phyloP scores from a whole-genome alignment of 129 eudicot genomes.

The Flaveria linearis region DNA sequence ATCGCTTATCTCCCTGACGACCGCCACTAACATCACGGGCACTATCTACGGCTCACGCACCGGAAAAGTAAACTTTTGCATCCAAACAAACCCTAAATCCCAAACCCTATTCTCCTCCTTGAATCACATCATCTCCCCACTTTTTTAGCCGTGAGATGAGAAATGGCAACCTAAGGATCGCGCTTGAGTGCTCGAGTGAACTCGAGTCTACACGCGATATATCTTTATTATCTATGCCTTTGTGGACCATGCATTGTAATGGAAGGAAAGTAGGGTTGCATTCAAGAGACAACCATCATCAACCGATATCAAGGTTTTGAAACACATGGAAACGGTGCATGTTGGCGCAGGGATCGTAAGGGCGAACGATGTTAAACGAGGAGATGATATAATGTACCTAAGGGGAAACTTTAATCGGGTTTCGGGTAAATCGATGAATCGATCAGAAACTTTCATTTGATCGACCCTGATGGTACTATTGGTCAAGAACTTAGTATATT shows the following conservation, averaged over 20 bases:
- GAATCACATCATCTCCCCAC: constrained; percentile 69
- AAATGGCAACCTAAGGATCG: constrained; percentile 63
- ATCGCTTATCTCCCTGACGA: constrained; percentile 33
- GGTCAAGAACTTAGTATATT: constrained; percentile 81
- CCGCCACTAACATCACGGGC: constrained; percentile 53
- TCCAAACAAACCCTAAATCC: constrained; percentile 69
- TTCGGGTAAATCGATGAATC: constrained; percentile 41
- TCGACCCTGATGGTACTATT: constrained; percentile 67
- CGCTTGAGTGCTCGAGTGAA: constrained; percentile 40
- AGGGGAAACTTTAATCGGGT: constrained; percentile 66
- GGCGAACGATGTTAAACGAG: constrained; percentile 37
- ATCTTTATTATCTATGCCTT: constrained; percentile 49
- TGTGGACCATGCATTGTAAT: constrained; percentile 75
- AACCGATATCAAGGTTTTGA: constrained; percentile 48
- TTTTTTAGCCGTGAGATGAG: constrained; percentile 71
- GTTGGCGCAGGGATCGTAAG: constrained; percentile 63
- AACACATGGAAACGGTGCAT: constrained; percentile 40
- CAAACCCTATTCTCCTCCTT: constrained; percentile 57
- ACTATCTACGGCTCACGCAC: constrained; percentile 63
- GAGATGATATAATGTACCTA: constrained; percentile 65
- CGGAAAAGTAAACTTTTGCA: constrained; percentile 68
- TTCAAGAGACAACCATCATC: constrained; percentile 45
- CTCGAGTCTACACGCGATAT: not conserved
- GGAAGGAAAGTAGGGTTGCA: constrained; percentile 76
- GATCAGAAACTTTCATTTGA: constrained; percentile 60